Base-by-base conservation (phyloP, 495 filamentous ascomycete species). In the Tuber microsphaerosporum region DNA sequence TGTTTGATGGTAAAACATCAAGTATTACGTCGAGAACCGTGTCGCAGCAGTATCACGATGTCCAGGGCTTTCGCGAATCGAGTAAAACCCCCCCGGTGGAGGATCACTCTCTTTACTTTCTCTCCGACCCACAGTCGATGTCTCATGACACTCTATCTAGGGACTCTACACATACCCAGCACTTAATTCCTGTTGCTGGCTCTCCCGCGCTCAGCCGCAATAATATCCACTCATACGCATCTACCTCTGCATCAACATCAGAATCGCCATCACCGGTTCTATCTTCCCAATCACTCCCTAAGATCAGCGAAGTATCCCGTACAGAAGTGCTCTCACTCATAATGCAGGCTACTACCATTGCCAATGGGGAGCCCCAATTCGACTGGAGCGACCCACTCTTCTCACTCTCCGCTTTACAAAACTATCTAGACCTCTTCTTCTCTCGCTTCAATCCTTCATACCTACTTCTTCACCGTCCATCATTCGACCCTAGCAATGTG, bases 371-470 rank as follows among this genome's bases (percentile, higher is more conserved):
- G 19, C 78, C 84, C 34, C 77, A 82, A 7, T 84, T 86, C 43
- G 83, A 83, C 26, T 73, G 83, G 31, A 83, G 86, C 68, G 86
- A 88, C 42, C 86, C 86, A 16, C 76, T 89, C 2, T 83, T 89
- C 51, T 85, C 84, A 6, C 82, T 87, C 7, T 71, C 79, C 8
- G 82, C 85, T 0, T 81, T 89, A 41, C 88, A 89, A 74, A 81
- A 79, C 37, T 89, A 88, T 76, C 84, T 84, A 46, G 86, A 90
- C 74, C 81, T 89, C 41, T 89, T 86, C 80, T 89, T 89, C 74
- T 84, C 81, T 14, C 86, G 85, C 16, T 88, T 89, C 76, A 89
- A 90, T 78, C 82, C 84, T 0, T 83, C 86, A 44, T 89, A 89
- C 75, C 88, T 87, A 1, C 84, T 88, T 2, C 84, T 89, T 73